phyloP scores from a whole-genome alignment of 345 rosid genomes.

The Capsella bursapastoris region DNA sequence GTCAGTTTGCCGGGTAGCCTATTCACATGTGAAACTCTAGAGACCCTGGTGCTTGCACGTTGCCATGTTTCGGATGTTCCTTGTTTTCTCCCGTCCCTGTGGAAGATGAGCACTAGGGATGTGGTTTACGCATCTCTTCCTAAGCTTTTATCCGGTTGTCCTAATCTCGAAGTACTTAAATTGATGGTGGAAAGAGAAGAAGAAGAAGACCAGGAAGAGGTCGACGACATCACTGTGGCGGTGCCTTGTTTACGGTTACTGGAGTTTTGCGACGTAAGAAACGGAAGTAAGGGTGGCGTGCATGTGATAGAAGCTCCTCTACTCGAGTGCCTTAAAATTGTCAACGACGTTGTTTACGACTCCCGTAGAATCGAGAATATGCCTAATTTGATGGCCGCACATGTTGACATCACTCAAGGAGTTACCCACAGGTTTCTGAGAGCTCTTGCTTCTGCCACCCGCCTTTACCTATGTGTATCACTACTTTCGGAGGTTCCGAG shows the following conservation, averaged over 20 bases:
- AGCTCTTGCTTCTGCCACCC: not conserved
- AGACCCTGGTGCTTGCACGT: not conserved
- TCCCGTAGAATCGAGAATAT: conserved; percentile 2
- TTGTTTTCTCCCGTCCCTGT: conserved; percentile 11
- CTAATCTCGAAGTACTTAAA: not conserved
- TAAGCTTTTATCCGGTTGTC: conserved; percentile 1
- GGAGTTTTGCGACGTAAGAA: not conserved
- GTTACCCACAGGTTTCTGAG: conserved; percentile 20
- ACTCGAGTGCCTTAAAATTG: not conserved
- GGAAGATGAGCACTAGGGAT: not conserved
- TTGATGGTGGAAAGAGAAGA: not conserved
- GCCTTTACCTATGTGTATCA: not conserved
- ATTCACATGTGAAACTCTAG: conserved; percentile 7
- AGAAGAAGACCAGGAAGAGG: not conserved
- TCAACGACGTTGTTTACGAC: not conserved
- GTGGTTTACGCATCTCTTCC: not conserved
- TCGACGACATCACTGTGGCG: not conserved
- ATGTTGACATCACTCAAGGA: conserved; percentile 24
- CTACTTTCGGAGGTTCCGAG: not conserved
- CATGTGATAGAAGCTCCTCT: not conserved
- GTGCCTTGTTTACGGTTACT: not conserved
- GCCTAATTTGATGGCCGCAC: not conserved
- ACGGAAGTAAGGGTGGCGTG: not conserved
- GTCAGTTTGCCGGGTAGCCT: conserved; percentile 10
- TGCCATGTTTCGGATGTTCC: not conserved